Base-by-base conservation (phyloP, 495 filamentous ascomycete genomes). In the Mytilinidion resinicola region DNA sequence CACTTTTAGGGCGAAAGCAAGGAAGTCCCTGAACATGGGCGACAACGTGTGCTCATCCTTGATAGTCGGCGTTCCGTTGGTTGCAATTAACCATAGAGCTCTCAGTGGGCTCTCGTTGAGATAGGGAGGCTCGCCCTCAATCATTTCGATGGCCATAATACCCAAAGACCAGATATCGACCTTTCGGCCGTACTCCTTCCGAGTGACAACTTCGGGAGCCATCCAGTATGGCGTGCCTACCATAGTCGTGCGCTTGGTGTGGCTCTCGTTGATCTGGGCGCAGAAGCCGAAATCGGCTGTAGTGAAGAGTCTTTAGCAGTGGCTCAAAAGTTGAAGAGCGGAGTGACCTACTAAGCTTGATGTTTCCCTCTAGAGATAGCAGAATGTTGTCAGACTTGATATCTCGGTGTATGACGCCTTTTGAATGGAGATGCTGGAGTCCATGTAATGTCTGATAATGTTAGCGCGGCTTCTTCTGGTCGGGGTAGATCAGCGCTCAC, bases 101-200 rank as follows among this genome's bases (percentile, higher is more conserved):
- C 93, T 83, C 43, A 98, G 83, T 9, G 93, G 93, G 20, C 88
- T 92, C 72, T 98, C 93, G 19, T 90, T 98, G 53, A 98, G 76
- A 70, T 98, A 98, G 14, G 93, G 93, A 14, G 93, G 93, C 67
- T 98, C 93, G 62, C 93, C 95, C 74, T 98, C 93, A 60, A 98
- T 96, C 93, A 98, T 98, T 72, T 98, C 93, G 64, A 98, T 98
- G n/a, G 93, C 90, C 93, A 98, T 98, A 72, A 98, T 98, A 55
- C 93, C 93, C 50, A 98, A 73, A 68, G 88, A 93, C 93, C 93
- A 98, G 64, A 98, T 97, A 69, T 98, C 93, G 51, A 98, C 91
- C 70, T 98, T 98, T 49, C 93, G 87, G 60, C 93, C 95, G 71
- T 98, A 98, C 70, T 97, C 93, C 70, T 98, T 97, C 15, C 91